Conservation (phyloP, 176 grass and related monocot genomes). For the Oryza brachyantha region DNA sequence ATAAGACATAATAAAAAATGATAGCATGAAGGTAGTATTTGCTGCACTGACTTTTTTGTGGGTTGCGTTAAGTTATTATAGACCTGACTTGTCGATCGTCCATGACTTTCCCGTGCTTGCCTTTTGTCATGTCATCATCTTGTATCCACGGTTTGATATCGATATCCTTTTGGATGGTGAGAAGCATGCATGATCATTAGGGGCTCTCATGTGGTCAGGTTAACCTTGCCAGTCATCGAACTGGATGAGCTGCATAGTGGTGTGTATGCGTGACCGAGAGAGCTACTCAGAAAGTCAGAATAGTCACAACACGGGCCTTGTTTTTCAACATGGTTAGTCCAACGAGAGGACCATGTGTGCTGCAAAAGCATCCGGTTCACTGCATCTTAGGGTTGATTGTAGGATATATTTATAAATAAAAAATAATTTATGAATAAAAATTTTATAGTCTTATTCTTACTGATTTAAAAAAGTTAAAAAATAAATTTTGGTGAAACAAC, state of each 20-base stretch:
- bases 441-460: no score
- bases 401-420: no score
- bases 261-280: not conserved
- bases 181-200: not conserved
- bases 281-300: not conserved
- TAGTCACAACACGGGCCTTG: not conserved
- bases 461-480: no score
- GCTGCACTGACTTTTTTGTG: not conserved
- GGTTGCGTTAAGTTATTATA: not conserved
- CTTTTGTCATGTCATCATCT: not conserved
- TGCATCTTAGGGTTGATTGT: no score
- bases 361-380: not conserved
- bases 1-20: no score
- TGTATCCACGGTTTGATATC: not conserved
- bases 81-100: not conserved
- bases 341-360: not conserved
- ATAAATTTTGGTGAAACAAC: no score
- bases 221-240: not conserved
- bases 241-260: not conserved
- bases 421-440: no score
- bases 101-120: not conserved
- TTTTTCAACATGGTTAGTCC: constrained; percentile 19
- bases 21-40: no score
- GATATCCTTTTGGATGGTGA: not conserved
- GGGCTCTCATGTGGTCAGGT: not conserved